Percentiles rank a stretch among this genome's conserved stretches.
Evolutionary conservation across 768 basidiomycete species (phyloP).

Genomic region (Kwoniella newhampshirensis): DNA sequence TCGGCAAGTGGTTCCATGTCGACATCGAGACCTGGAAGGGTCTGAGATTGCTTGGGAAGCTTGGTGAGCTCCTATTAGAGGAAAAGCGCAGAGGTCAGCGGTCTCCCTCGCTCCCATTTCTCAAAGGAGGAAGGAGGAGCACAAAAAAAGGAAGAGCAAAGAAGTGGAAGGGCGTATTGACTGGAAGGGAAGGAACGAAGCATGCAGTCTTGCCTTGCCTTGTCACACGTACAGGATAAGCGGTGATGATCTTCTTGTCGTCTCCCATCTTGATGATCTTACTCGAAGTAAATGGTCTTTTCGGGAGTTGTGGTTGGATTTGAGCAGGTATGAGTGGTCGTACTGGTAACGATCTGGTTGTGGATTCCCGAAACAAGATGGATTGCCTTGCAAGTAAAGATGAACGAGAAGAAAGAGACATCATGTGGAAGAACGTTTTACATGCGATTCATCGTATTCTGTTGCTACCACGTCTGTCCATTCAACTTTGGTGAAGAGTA

Average conservation of each 20-base stretch:
- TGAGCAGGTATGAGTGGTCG: neutral
- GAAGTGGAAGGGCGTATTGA: too few species aligned
- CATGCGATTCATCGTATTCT: too few species aligned
- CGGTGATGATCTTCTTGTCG: constrained; percentile 44
- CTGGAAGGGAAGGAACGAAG: too few species aligned
- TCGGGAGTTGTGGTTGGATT: neutral
- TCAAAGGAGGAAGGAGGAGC: too few species aligned
- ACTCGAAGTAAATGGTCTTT: constrained; percentile 12
- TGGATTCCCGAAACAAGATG: neutral
- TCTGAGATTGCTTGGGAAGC: constrained; percentile 56
- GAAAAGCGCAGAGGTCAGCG: neutral
- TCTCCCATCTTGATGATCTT: constrained; percentile 32
- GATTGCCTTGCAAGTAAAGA: constrained; percentile 7
- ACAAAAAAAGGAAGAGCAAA: too few species aligned
- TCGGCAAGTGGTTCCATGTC: constrained; percentile 56
- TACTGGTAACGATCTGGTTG: neutral
- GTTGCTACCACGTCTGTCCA: too few species aligned
- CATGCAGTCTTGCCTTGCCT: too few species aligned
- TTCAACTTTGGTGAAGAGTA: too few species aligned
- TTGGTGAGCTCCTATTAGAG: constrained; percentile 36
- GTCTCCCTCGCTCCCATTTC: too few species aligned
- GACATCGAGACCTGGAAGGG: constrained; percentile 59
- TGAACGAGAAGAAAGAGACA: constrained; percentile 5
- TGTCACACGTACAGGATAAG: constrained; percentile 43
- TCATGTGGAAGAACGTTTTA: constrained; percentile 1